Conservation (phyloP, 306 rosid genomes). For the Prunus padus region DNA sequence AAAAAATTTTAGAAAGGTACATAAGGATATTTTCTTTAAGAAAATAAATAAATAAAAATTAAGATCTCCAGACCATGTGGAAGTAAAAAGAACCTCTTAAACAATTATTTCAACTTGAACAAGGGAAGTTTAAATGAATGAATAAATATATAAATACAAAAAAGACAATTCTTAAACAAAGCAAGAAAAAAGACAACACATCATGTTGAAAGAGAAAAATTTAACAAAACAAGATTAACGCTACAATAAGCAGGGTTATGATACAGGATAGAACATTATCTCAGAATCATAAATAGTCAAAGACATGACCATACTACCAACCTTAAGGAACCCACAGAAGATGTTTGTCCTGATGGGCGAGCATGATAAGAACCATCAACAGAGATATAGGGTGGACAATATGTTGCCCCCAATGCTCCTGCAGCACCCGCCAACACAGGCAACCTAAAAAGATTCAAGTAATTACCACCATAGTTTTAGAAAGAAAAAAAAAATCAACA, state of each 20-base stretch:
- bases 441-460: constrained; percentile 50
- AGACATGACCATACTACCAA: constrained; percentile 17
- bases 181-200: neutral
- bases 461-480: neutral
- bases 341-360: constrained; percentile 74
- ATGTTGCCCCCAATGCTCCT: constrained; percentile 80
- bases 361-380: constrained; percentile 78
- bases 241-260: too few relatives aligned
- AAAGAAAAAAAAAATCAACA: neutral
- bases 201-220: neutral
- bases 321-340: constrained; percentile 61
- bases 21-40: neutral
- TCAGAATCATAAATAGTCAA: neutral
- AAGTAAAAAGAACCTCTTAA: neutral
- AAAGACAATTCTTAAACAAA: neutral
- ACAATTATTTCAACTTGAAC: constrained; percentile 1
- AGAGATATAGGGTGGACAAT: constrained; percentile 78
- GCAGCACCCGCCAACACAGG: constrained; percentile 97
- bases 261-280: neutral
- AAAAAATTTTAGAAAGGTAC: constrained; percentile 3
- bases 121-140: neutral
- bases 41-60: neutral
- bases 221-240: neutral
- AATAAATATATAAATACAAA: neutral
- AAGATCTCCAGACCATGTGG: neutral